Conservation (phyloP, 352 stramenopile species). For the Aphanomyces invadans region DNA sequence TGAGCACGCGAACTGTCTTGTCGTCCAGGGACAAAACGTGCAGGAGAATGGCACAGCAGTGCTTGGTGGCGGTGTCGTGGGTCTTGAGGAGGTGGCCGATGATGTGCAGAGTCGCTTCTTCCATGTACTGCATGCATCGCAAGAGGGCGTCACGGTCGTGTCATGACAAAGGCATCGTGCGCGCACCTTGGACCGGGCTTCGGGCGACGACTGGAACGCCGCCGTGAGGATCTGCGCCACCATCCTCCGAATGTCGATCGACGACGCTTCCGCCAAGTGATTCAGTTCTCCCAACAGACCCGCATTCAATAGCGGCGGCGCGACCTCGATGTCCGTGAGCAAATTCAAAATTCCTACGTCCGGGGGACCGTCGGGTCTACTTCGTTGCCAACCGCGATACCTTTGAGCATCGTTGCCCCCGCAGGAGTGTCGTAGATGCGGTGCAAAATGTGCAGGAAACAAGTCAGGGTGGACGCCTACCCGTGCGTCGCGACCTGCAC, state of each 20-base stretch:
- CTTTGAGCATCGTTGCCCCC: constrained; percentile 21
- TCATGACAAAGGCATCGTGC: not conserved
- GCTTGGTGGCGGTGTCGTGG: constrained; percentile 30
- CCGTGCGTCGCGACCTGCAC: not conserved
- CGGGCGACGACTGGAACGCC: constrained; percentile 18
- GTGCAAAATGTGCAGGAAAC: constrained; percentile 20
- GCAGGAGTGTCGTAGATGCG: constrained; percentile 20
- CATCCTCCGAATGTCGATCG: not conserved
- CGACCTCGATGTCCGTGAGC: constrained; percentile 14
- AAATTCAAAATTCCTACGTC: constrained; percentile 21
- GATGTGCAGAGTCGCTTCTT: constrained; percentile 27
- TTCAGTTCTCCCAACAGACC: constrained; percentile 5
- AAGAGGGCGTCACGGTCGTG: too few species aligned
- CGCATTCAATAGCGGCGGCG: constrained; percentile 6
- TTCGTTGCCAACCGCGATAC: not conserved
- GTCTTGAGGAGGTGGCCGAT: constrained; percentile 26
- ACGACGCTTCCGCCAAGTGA: not conserved
- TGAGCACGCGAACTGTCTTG: constrained; percentile 30
- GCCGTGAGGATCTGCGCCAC: constrained; percentile 20
- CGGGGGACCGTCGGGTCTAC: not conserved
- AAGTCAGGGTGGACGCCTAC: constrained; percentile 17
- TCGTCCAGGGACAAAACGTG: constrained; percentile 46
- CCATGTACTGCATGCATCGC: constrained; percentile 33
- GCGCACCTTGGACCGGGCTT: constrained; percentile 8
- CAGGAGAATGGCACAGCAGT: constrained; percentile 48